Evolutionary conservation across 176 grass and related monocot genomes (phyloP).

Genomic region (Leersia perrieri): DNA sequence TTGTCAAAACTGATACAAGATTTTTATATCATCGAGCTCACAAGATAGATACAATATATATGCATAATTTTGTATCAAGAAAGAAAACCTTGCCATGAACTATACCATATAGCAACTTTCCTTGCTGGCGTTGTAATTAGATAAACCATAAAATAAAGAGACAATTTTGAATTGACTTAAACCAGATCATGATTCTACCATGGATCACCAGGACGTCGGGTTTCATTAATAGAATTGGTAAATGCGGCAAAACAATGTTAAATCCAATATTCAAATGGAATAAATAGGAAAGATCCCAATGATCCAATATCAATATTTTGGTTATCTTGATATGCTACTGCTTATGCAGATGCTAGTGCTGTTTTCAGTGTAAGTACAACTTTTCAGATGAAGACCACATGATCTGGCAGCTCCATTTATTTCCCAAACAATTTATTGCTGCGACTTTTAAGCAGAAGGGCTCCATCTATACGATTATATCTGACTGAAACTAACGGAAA

Average conservation of each 20-base stretch:
- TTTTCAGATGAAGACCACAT: slow-evolving; percentile 6
- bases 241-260: background rate
- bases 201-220: background rate
- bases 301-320: background rate
- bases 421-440: background rate
- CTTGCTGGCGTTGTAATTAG: background rate
- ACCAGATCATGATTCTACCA: slow-evolving; percentile 14
- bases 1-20: background rate
- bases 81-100: slow-evolving; percentile 15
- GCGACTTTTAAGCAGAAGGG: background rate
- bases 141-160: background rate
- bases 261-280: background rate
- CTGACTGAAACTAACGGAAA: background rate
- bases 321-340: background rate
- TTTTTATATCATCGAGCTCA: slow-evolving; percentile 5
- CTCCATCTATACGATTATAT: background rate
- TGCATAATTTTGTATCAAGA: background rate
- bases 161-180: background rate
- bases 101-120: background rate
- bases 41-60: background rate
- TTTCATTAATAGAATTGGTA: background rate
- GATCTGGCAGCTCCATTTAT: slow-evolving; percentile 10
- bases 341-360: background rate
- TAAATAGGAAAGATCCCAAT: background rate
- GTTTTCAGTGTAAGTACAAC: background rate